Percentiles rank a stretch among this genome's conserved stretches.
These are phyloP conservation scores for Rhizopus stolonifer DNA, from an alignment of 371 early-diverging fungal species.

Conservation along the genomic window DNA sequence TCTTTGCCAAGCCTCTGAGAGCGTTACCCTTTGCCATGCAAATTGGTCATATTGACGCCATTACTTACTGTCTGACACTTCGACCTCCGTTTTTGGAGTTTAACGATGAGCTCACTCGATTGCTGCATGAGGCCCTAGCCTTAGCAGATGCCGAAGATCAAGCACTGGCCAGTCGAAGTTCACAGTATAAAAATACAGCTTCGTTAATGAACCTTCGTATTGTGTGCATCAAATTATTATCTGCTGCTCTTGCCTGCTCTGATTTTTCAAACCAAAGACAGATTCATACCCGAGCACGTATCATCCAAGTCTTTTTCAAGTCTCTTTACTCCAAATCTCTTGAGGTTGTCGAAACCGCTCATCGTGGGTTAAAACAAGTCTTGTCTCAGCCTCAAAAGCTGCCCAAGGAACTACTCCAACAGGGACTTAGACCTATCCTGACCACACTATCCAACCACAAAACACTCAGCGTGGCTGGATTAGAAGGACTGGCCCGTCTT, in stretches of 20 bases:
- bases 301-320: constrained; percentile 98
- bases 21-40: constrained; percentile 95
- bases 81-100: constrained; percentile 88
- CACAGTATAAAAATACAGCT: constrained; percentile 80
- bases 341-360: constrained; percentile 94
- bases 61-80: constrained; percentile 91
- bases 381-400: constrained; percentile 85
- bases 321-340: constrained; percentile 91
- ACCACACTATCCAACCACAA: constrained; percentile 94
- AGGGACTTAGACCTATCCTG: constrained; percentile 93
- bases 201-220: constrained; percentile 86
- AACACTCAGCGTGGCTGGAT: constrained; percentile 84
- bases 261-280: constrained; percentile 79
- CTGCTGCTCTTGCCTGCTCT: constrained; percentile 87
- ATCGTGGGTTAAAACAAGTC: constrained; percentile 89
- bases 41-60: constrained; percentile 97
- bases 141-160: constrained; percentile 98
- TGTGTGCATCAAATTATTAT: constrained; percentile 93
- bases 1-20: constrained; percentile 95
- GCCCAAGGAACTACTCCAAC: constrained; percentile 94
- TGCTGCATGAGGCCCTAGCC: constrained; percentile 92
- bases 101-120: constrained; percentile 87
- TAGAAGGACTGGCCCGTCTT: constrained; percentile 93
- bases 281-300: constrained; percentile 77
- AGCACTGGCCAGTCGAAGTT: constrained; percentile 82